A percentile compares a stretch with the other conserved stretches of the same genome.
These are phyloP conservation scores for Asterochloris sp. DNA, from an alignment of 139 green algal genomes.

Conservation along the genomic window DNA sequence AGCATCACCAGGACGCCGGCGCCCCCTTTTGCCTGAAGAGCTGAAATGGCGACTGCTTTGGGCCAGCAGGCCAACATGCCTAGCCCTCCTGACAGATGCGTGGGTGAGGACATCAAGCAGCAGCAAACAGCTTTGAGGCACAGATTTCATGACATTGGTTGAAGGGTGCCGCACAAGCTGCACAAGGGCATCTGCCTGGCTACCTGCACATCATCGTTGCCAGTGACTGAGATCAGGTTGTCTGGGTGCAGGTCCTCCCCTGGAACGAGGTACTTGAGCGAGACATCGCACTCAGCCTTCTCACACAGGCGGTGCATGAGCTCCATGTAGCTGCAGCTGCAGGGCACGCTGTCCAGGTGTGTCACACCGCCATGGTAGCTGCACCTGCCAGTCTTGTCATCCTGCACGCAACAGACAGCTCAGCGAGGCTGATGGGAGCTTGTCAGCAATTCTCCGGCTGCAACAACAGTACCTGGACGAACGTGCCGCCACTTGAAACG, in stretches of 20 bases:
- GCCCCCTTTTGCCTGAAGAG: not conserved
- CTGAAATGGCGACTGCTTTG: not conserved
- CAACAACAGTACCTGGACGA: too few relatives aligned
- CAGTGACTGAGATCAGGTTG: constrained; percentile 63
- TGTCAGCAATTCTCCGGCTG: too few relatives aligned
- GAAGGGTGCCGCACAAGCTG: too few relatives aligned
- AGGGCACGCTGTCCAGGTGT: constrained; percentile 47
- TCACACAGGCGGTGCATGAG: constrained; percentile 56
- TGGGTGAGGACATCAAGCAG: not conserved
- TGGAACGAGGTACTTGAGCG: constrained; percentile 52
- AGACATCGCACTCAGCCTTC: constrained; percentile 53
- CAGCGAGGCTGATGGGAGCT: not conserved
- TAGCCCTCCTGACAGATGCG: not conserved
- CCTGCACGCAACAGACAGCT: constrained; percentile 1
- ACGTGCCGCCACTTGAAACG: too few relatives aligned
- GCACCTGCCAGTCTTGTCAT: constrained; percentile 19
- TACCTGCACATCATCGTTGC: constrained; percentile 74
- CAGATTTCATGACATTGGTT: not conserved
- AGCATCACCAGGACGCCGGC: too few relatives aligned
- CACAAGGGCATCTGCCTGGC: not conserved
- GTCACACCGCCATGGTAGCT: constrained; percentile 41
- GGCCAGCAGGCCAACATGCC: not conserved
- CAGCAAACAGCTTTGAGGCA: not conserved
- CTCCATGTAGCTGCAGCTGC: constrained; percentile 43
- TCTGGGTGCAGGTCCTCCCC: constrained; percentile 71